A percentile compares a stretch with the other conserved stretches of the same genome.
Conservation (phyloP, 305 asterid genomes). For the Caryopteris hybrid region DNA sequence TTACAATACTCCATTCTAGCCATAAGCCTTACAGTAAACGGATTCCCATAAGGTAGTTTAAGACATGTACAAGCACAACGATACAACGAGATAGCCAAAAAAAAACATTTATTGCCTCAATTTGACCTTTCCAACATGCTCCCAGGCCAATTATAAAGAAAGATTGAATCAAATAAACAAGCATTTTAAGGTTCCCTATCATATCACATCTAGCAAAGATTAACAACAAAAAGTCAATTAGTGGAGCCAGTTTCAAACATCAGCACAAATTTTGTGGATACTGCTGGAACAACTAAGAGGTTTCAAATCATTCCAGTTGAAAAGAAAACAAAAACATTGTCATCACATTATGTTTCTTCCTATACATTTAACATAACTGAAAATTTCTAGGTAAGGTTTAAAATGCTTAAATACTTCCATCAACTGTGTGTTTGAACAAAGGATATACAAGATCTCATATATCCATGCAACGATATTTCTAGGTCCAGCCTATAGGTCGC, state of each 20-base stretch:
- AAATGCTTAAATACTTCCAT: not conserved
- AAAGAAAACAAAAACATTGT: not conserved
- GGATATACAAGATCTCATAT: not conserved
- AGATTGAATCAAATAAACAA: not conserved
- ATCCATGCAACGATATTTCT: not conserved
- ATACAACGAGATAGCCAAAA: not conserved
- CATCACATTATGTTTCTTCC: not conserved
- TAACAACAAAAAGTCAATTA: not conserved
- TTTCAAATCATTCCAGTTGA: not conserved
- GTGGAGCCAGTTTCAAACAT: not conserved
- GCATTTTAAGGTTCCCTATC: not conserved
- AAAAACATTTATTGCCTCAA: not conserved
- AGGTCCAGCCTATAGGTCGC: not conserved
- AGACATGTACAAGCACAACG: not conserved
- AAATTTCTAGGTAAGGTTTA: not conserved
- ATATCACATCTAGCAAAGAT: not conserved
- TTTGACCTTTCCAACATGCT: not conserved
- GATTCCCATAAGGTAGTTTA: no score
- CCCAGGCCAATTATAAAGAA: not conserved
- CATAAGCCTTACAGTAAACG: no score
- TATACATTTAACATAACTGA: not conserved
- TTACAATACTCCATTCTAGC: no score
- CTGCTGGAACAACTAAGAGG: no score
- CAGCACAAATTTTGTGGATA: not conserved
- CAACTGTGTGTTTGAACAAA: not conserved